Percentiles rank a stretch among this genome's conserved stretches.
Evolutionary conservation across 208 protist species (phyloP).

Genomic region (Perkinsela sp.): DNA sequence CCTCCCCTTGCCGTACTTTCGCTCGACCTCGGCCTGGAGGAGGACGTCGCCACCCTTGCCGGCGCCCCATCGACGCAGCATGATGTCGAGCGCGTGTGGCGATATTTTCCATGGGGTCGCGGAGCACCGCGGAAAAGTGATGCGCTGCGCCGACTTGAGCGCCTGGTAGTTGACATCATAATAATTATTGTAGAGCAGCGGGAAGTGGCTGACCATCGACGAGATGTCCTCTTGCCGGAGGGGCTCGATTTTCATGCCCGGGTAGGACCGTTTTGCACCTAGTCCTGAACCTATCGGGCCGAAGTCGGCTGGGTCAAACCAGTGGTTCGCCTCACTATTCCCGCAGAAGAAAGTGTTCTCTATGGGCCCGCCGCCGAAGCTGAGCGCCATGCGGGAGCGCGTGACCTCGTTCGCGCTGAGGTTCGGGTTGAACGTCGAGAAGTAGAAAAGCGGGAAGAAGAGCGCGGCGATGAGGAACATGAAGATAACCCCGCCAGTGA

Average conservation of each 20-base stretch:
- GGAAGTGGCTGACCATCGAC: not conserved
- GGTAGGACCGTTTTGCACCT: not conserved
- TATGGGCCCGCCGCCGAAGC: slow-evolving; percentile 11
- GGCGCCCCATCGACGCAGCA: not conserved
- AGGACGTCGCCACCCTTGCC: not conserved
- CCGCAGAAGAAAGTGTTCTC: not conserved
- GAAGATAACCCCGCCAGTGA: slow-evolving; percentile 14
- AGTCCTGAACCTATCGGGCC: not conserved
- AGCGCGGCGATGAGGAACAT: slow-evolving; percentile 22
- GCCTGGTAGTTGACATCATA: not conserved
- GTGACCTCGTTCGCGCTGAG: slow-evolving; percentile 14
- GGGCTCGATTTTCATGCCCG: not conserved
- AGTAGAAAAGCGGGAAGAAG: slow-evolving; percentile 42
- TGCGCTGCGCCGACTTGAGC: not conserved
- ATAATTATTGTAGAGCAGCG: not conserved
- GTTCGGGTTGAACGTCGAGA: slow-evolving; percentile 46
- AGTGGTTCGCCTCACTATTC: not conserved
- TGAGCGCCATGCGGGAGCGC: slow-evolving; percentile 12
- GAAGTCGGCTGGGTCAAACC: not conserved
- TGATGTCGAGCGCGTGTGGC: not conserved
- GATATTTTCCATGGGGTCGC: not conserved
- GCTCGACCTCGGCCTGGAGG: not conserved
- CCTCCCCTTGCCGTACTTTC: not conserved
- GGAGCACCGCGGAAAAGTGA: not conserved
- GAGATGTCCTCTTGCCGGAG: not conserved